Evolutionary conservation across 2,329 filamentous ascomycete genomes (phyloP), one percentile per base, ranked within the genome.

Genomic region (Aspergillus novofumigatus): DNA sequence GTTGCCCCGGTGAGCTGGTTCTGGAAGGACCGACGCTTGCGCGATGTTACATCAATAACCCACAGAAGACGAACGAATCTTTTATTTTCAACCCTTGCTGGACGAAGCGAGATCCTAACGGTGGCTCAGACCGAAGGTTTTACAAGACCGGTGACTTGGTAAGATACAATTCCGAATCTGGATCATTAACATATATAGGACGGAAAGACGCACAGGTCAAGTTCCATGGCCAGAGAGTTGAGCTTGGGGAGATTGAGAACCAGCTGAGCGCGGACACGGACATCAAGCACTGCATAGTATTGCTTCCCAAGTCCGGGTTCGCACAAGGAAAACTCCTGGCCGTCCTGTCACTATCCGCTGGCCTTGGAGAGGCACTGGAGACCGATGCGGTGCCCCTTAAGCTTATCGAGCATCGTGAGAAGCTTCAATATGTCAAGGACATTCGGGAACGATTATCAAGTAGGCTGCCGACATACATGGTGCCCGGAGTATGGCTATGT

Each of bases 181-280:
- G 73, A 26, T 68, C 72, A 2, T 60, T 75, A n/a, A 69, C 66
- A 11, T 75, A 72, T 59, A 57, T 86, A 42, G 85, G 86, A 17
- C 79, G 87, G 51, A 86, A 85, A 62, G 87, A 89, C 64, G 81
- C 81, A n/a, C 86, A 87, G 68, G 82, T 88, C 54, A 90, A 90
- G 71, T 73, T 89, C 28, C 78, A 81, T 10, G 89, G 89, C 26
- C 86, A 84, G 61, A 77, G 86, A 54, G 81, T 88, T 52, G 89
- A 86, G 71, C 76, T 86, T 52, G 79, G 75, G 10, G 81, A 79
- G 66, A 80, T 80, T 53, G 82, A 77, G 66, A 74, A 73, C 59
- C 75, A 70, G 35, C 59, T 75, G 11, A 67, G 58, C 28, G 63
- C 62, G 17, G 67, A 74, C 49, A 29, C 58, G 1, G 58, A 63